These are phyloP conservation scores for Aspergillus fischeri DNA, from an alignment of 2,329 filamentous ascomycete species.

Conservation along the genomic window DNA sequence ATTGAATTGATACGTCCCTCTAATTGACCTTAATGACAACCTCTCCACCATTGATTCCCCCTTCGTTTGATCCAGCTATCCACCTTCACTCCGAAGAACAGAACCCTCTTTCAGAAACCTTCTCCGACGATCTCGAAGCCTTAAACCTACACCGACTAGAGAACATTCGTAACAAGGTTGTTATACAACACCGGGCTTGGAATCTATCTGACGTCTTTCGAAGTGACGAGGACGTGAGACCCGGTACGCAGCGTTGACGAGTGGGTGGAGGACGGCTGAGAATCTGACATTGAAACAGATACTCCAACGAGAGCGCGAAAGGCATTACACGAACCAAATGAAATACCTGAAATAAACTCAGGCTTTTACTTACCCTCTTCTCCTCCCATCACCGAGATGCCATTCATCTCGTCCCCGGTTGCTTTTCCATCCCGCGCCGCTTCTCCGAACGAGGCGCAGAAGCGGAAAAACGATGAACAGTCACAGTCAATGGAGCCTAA, in stretches of 20 bases:
- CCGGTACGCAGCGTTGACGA: conserved; percentile 21
- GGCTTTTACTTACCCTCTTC: conserved; percentile 28
- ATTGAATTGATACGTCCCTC: conserved; percentile 12
- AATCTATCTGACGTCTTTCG: conserved; percentile 40
- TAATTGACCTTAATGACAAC: conserved; percentile 28
- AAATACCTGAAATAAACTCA: conserved; percentile 11
- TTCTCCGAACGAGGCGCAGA: conserved; percentile 31
- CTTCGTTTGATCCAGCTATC: conserved; percentile 50
- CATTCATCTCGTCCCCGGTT: conserved; percentile 40
- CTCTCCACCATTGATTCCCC: conserved; percentile 36
- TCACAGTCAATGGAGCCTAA: conserved; percentile 33
- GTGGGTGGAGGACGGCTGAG: background rate
- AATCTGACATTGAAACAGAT: conserved; percentile 22
- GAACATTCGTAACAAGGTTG: conserved; percentile 33
- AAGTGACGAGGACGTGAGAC: conserved; percentile 39
- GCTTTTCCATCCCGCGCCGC: conserved; percentile 35
- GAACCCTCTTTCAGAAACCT: conserved; percentile 29
- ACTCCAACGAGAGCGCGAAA: conserved; percentile 33
- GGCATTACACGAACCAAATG: conserved; percentile 9
- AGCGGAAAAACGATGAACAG: conserved; percentile 35
- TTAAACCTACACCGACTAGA: conserved; percentile 32
- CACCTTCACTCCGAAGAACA: conserved; percentile 46
- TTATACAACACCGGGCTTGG: conserved; percentile 43
- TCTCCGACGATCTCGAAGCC: conserved; percentile 40
- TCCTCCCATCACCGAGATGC: conserved; percentile 33